Evolutionary conservation across 2,329 filamentous ascomycete species (phyloP), one percentile per base, ranked within the genome.

Genomic region (Paecilomyces formosus): DNA sequence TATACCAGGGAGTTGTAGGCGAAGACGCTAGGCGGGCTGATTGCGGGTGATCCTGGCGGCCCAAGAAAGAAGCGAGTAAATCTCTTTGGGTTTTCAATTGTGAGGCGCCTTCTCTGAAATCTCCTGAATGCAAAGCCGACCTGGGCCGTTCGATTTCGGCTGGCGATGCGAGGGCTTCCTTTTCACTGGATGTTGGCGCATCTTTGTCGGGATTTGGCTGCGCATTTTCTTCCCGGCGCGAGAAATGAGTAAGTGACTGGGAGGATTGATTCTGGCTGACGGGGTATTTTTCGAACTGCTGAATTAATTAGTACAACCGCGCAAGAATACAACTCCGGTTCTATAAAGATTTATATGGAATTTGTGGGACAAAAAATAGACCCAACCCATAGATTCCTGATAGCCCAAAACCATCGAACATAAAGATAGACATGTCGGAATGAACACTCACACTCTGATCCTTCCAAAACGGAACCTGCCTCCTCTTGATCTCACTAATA

Each of bases 401-500:
- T 18, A 45, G n/a, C 2, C 35, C 8, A 45, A 45, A 45, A 21
- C n/a, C n/a, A n/a, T n/a, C n/a, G n/a, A 45, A 45, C 2, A 18
- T 3, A 45, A 21, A n/a, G 12, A 39, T 4, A 39, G 15, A 39
- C 15, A 45, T 2, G n/a, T 18, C 3, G 18, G n/a, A 45, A 45
- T n/a, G 18, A 45, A 3, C 5, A 45, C 39, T 45, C 18, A 45
- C 39, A 15, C 13, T 45, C 39, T 45, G 39, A 45, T 6, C 39
- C n/a, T 45, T 79, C 90, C 90, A 94, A 3, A 85, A 84, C 39
- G 89, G 87, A 67, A 85, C 88, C 74, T 92, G 86, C 31, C 85
- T 86, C 72, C 84, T 85, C 77, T 97, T 97, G 64, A 97, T 81
- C 63, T 87, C 83, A 73, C 92, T 85, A 58, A 97, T 97, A 66